Evolutionary conservation across 805 yeast species (phyloP), one percentile per base, ranked within the genome.

Genomic region (Pachysolen tannophilus): DNA sequence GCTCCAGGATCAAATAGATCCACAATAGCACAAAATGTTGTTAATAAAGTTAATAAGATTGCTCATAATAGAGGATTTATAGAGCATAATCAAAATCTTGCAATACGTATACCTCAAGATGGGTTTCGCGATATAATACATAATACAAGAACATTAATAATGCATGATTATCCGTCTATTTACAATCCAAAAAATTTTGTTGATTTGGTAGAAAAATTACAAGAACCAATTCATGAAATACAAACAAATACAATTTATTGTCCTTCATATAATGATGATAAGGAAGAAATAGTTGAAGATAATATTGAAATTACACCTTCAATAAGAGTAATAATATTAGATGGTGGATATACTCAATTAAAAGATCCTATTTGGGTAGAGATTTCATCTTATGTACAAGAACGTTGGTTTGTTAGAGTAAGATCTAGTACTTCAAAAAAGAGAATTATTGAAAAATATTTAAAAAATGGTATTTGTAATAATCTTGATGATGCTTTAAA

Each of bases 1-100:
- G 48, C 60, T 8, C 70, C 70, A 19, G 69, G 69, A 18, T 54
- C 65, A 13, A 69, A 69, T n/a, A 65, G 64, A 42, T 48, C 65
- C 10, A 56, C 65, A 6, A 41, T 60, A 28, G 47, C 61, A 25
- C 37, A 36, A 13, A 33, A 35, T 6, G 28, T 65, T 20, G 41
- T 44, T n/a, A n/a, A n/a, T 8, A 23, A 23, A 13, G 21, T 38
- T 2, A 38, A 18, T 26, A 28, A 23, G 36, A 20, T 35, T 37
- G 35, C 40, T 6, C 36, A 32, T 25, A 32, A 26, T 11, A 14
- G 33, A 9, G 40, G 40, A 14, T 32, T 32, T 18, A 26, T 37
- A 9, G 40, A 37, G 20, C 25, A 32, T 15, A 31, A 34, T 8
- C 21, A 33, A 24, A 20, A 34, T 4, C 20, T 38, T 4, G 28